Evolutionary conservation across 2,329 filamentous ascomycete genomes (phyloP).

Genomic region (Sordariomycetes sp.): DNA sequence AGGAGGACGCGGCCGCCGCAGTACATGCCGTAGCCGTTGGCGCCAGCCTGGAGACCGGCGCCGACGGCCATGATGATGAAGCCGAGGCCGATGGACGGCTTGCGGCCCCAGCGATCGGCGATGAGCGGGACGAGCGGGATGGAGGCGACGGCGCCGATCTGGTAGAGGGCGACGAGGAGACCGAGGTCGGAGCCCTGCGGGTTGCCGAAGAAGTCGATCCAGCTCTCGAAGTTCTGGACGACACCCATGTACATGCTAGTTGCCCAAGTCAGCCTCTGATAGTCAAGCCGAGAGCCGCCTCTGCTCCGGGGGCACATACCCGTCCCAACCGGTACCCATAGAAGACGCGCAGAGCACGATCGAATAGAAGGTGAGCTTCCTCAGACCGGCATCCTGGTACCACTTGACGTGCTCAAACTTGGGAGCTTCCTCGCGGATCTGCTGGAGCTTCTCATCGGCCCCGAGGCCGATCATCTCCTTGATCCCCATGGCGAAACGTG

Average conservation of each 20-base stretch:
- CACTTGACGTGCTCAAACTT: not conserved
- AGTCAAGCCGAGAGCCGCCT: not conserved
- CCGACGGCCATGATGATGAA: slow-evolving; percentile 35
- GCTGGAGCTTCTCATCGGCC: not conserved
- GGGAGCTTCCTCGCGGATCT: not conserved
- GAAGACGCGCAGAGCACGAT: not conserved
- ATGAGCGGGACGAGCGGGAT: slow-evolving; percentile 35
- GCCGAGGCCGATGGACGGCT: slow-evolving; percentile 29
- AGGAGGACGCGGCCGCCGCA: slow-evolving; percentile 26
- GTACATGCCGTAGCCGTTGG: slow-evolving; percentile 30
- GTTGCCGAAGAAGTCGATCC: not conserved
- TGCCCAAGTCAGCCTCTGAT: not conserved
- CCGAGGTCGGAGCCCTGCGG: slow-evolving; percentile 23
- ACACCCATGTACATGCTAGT: not conserved
- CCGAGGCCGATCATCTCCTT: not conserved
- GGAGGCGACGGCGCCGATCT: slow-evolving; percentile 35
- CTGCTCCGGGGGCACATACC: not conserved
- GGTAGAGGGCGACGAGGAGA: slow-evolving; percentile 41
- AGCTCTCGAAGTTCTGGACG: not conserved
- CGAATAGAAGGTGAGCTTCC: not conserved
- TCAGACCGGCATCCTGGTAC: not conserved
- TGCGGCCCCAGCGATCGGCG: slow-evolving; percentile 31
- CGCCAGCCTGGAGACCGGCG: slow-evolving; percentile 28
- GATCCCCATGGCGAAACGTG: not conserved
- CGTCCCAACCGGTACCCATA: not conserved